Conservation (phyloP, 2,329 filamentous ascomycete species). For the Alternaria angustiovoidea region DNA sequence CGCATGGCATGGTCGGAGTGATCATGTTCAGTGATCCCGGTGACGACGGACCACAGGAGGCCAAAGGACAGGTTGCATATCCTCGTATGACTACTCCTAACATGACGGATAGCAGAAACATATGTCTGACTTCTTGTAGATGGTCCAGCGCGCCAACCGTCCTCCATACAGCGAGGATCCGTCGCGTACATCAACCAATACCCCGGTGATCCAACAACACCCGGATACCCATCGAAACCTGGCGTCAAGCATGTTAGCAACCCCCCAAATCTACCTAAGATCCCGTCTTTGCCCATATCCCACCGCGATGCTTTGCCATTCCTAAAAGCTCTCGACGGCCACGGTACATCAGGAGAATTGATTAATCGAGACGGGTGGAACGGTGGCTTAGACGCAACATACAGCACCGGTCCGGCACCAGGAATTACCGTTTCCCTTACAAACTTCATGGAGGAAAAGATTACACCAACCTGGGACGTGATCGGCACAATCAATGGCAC, state of each 20-base stretch:
- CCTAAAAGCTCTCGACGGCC: constrained; percentile 80
- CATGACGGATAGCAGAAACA: neutral
- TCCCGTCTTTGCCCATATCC: constrained; percentile 87
- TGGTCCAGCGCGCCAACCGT: constrained; percentile 56
- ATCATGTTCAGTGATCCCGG: constrained; percentile 57
- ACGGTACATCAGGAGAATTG: constrained; percentile 66
- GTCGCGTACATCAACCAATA: constrained; percentile 69
- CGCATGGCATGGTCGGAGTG: constrained; percentile 54
- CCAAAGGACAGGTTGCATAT: constrained; percentile 46
- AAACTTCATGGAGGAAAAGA: constrained; percentile 83
- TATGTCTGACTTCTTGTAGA: constrained; percentile 49
- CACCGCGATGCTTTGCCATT: constrained; percentile 82
- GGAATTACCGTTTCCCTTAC: constrained; percentile 49
- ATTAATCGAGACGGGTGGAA: constrained; percentile 51
- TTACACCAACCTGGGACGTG: constrained; percentile 80
- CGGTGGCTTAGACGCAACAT: constrained; percentile 45
- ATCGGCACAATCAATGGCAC: constrained; percentile 72
- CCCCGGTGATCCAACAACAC: constrained; percentile 51
- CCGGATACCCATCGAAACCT: constrained; percentile 80
- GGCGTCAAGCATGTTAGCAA: constrained; percentile 71
- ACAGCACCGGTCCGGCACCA: constrained; percentile 59
- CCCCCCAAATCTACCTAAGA: constrained; percentile 66
- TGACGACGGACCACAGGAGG: constrained; percentile 54
- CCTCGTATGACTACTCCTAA: constrained; percentile 47
- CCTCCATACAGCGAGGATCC: constrained; percentile 56